Percentiles rank a stretch among this genome's conserved stretches.
These are phyloP conservation scores for Coemansia sp. DNA, from an alignment of 192 early-diverging fungal genomes.

Conservation along the genomic window DNA sequence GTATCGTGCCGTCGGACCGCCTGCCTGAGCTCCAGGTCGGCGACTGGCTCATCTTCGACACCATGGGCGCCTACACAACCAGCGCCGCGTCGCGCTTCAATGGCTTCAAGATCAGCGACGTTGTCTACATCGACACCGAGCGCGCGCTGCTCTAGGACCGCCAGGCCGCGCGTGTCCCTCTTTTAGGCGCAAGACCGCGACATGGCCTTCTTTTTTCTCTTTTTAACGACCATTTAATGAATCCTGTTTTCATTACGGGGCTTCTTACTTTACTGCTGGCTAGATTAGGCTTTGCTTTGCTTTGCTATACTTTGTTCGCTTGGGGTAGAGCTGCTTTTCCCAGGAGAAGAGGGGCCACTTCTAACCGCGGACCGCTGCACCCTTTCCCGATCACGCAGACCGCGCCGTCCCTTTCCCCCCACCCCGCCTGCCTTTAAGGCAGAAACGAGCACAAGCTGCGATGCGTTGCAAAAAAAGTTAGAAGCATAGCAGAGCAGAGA, in stretches of 20 bases:
- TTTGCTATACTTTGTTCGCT: no score
- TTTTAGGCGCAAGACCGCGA: not conserved
- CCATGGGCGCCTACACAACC: constrained; percentile 98
- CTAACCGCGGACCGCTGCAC: not conserved
- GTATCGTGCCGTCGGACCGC: constrained; percentile 61
- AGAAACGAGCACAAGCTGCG: not conserved
- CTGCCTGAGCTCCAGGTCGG: constrained; percentile 87
- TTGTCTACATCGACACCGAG: constrained; percentile 85
- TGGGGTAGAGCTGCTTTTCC: not conserved
- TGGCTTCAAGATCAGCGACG: constrained; percentile 77
- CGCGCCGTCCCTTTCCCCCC: not conserved
- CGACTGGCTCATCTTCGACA: constrained; percentile 92
- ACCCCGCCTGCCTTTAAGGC: not conserved
- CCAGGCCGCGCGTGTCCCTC: not conserved
- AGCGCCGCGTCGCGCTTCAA: constrained; percentile 86
- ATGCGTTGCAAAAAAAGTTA: no score
- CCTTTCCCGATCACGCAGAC: not conserved
- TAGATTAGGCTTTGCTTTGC: no score
- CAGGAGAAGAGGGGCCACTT: not conserved
- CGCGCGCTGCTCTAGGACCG: constrained; percentile 14
- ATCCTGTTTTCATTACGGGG: not conserved
- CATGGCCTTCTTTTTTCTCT: not conserved
- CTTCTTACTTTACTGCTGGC: no score
- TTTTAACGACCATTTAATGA: not conserved
- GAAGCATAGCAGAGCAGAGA: no score